These are phyloP conservation scores for Paramecium tetraurelia DNA, from an alignment of 73 alveolate species.

Conservation along the genomic window DNA sequence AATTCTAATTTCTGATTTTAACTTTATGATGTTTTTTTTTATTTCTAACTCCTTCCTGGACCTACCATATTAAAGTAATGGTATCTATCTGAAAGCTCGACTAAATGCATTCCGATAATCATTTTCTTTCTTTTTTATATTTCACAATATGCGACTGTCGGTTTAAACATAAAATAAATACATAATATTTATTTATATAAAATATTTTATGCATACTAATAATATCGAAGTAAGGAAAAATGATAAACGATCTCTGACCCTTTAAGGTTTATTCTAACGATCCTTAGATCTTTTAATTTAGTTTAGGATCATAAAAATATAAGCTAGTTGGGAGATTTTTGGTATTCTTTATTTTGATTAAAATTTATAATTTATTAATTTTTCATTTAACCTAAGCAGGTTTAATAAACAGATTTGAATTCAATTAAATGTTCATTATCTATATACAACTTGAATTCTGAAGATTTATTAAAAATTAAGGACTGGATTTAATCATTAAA, in stretches of 20 bases:
- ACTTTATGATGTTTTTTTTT: background rate
- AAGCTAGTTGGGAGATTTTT: background rate
- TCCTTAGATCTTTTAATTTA: background rate
- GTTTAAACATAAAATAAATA: conserved; percentile 13
- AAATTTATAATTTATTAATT: no score
- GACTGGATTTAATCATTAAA: background rate
- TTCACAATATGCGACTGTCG: background rate
- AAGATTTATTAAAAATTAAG: no score
- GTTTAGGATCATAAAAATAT: background rate
- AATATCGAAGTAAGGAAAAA: background rate
- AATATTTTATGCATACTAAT: background rate
- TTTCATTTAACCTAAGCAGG: background rate
- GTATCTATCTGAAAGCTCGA: conserved; percentile 7
- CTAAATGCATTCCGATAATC: background rate
- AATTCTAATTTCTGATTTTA: background rate
- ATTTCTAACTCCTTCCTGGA: background rate
- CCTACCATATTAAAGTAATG: background rate
- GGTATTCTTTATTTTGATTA: background rate
- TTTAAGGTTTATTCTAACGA: background rate
- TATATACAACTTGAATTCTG: no score
- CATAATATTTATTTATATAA: background rate
- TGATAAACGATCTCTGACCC: background rate
- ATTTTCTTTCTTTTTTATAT: background rate
- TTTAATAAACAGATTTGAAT: background rate
- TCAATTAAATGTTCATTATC: background rate